Conservation (phyloP, 2,329 filamentous ascomycete species). For the Aspergillus pseudonomiae region DNA sequence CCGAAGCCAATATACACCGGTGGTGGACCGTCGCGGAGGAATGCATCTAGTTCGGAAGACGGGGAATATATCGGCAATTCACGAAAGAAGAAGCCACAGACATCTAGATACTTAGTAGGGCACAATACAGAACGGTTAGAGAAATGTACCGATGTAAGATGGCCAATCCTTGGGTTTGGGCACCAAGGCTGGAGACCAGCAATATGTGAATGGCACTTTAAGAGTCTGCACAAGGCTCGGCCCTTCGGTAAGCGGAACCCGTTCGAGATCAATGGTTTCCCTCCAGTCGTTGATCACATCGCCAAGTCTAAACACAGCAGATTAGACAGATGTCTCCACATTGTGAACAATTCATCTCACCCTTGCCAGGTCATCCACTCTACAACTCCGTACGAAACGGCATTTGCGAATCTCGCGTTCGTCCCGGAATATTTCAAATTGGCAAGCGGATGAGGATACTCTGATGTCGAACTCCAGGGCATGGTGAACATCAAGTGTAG, state of each 20-base stretch:
- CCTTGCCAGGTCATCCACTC: conserved; percentile 57
- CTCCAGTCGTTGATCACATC: conserved; percentile 52
- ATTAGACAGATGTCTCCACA: background rate
- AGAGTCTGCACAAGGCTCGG: conserved; percentile 41
- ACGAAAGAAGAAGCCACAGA: conserved; percentile 53
- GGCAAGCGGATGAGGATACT: conserved; percentile 55
- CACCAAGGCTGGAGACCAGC: conserved; percentile 48
- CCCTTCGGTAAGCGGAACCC: conserved; percentile 40
- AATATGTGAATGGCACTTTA: conserved; percentile 49
- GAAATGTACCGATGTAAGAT: conserved; percentile 35
- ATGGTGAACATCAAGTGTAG: conserved; percentile 58
- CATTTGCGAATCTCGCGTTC: conserved; percentile 45
- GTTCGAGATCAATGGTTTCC: conserved; percentile 44
- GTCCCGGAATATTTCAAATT: conserved; percentile 45
- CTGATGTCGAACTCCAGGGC: conserved; percentile 52
- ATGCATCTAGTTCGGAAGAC: conserved; percentile 42
- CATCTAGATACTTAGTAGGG: conserved; percentile 23
- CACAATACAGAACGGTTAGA: background rate
- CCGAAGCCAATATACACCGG: conserved; percentile 62
- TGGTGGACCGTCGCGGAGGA: conserved; percentile 51
- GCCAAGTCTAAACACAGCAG: conserved; percentile 36
- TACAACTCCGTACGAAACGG: conserved; percentile 51
- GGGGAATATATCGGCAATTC: conserved; percentile 43
- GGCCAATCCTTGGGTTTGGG: conserved; percentile 47
- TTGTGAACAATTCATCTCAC: conserved; percentile 23